Base-by-base conservation (phyloP, 2,329 filamentous ascomycete genomes). In the Arachnopeziza araneosa region DNA sequence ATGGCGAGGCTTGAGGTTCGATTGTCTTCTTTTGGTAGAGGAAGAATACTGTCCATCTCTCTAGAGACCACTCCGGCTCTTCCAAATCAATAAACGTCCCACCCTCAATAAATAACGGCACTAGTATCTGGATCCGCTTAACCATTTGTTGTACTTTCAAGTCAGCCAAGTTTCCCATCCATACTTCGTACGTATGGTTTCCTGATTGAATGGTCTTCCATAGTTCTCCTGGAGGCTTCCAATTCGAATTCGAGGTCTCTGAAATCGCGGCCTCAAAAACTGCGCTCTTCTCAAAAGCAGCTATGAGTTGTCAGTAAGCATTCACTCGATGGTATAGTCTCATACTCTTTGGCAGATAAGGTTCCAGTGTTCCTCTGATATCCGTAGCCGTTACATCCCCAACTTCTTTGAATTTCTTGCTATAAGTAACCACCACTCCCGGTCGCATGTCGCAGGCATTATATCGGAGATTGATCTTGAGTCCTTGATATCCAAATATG, bases 21-120 rank as follows among this genome's bases (percentile, higher is more conserved):
- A 71, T 69, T 4, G 76, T 75, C 62, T 83, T 83, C 71, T 88
- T 88, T 67, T 88, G 83, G 74, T 89, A 93, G 59, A 96, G 79
- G 67, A 96, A 86, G 76, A 92, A 98, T n/a, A 98, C 77, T 0
- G 90, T 92, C 95, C 95, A 99, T 68, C 93, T 84, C 62, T 92
- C 84, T 22, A 88, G 75, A 0, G 85, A 87, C 80, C 85, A 88
- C 63, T 93, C 88, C 0, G 88, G 82, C 56, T 89, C 82, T 49
- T 92, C 85, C 1, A 88, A 77, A 19, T 83, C 64, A 52, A 97
- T 86, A 48, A 85, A 85, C 4, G 85, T 89, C n/a, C 93, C 95
- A 26, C 91, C 95, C 74, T 99, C 96, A 63, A 99, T 97, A 73
- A 92, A 96, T 61, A 98, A 80, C 19, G 91, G 85, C 5, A 93